Evolutionary conservation across 352 stramenopile species (phyloP).

Genomic region (Globisporangium takayamanum): DNA sequence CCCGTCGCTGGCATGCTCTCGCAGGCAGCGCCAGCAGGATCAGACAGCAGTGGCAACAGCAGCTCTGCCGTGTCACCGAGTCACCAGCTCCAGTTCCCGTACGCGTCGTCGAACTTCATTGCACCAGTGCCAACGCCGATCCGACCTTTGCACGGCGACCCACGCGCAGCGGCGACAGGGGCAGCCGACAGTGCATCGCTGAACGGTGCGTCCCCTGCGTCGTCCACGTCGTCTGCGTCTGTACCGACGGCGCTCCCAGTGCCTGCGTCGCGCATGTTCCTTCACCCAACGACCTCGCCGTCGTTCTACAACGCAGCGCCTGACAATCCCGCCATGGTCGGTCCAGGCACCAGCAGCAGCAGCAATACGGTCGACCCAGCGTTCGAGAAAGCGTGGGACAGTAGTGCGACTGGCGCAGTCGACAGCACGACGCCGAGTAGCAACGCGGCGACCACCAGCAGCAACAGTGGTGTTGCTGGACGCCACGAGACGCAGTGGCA

Average conservation of each 20-base stretch:
- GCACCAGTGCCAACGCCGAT: slow-evolving; percentile 67
- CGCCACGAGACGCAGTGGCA: not conserved
- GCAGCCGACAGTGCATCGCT: not conserved
- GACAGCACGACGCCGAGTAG: not conserved
- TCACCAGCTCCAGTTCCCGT: slow-evolving; percentile 43
- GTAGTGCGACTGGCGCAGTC: not conserved
- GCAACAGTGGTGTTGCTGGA: not conserved
- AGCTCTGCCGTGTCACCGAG: slow-evolving; percentile 3
- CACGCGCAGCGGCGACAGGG: slow-evolving; percentile 19
- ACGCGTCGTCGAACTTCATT: slow-evolving; percentile 56
- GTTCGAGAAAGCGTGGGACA: slow-evolving; percentile 20
- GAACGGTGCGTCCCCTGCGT: slow-evolving; percentile 3
- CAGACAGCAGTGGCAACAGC: not conserved
- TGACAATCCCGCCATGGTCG: slow-evolving; percentile 30
- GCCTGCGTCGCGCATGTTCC: slow-evolving; percentile 43
- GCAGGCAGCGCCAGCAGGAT: not conserved
- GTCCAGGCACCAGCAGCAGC: slow-evolving; percentile 7
- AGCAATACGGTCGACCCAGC: slow-evolving; percentile 17
- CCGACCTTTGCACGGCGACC: slow-evolving; percentile 60
- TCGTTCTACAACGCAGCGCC: slow-evolving; percentile 56
- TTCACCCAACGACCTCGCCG: slow-evolving; percentile 41
- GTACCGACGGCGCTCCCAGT: slow-evolving; percentile 16
- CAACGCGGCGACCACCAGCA: not conserved
- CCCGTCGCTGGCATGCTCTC: slow-evolving; percentile 1
- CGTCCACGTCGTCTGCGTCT: slow-evolving; percentile 5